Percentiles rank a stretch among this genome's conserved stretches.
Conservation (phyloP, 495 filamentous ascomycete genomes). For the Penicillium bialowiezense region DNA sequence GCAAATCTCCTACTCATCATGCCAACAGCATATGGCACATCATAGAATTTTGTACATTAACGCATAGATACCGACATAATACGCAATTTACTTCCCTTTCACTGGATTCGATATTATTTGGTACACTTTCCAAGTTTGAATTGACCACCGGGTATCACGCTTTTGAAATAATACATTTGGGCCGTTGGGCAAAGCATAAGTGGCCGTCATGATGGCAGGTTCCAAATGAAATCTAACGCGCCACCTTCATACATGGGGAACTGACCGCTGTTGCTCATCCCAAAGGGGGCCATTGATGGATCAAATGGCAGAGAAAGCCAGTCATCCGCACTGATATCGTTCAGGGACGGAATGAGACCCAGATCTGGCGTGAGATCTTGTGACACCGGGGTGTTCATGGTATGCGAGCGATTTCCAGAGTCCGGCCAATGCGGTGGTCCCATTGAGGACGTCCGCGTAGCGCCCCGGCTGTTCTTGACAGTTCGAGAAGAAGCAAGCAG, state of each 20-base stretch:
- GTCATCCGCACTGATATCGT: conserved; percentile 44
- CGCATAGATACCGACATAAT: background rate
- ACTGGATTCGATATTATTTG: background rate
- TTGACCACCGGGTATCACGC: background rate
- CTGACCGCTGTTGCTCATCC: conserved; percentile 39
- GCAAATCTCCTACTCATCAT: conserved; percentile 21
- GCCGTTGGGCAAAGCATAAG: background rate
- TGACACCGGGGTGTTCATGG: conserved; percentile 20
- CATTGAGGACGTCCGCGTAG: conserved; percentile 29
- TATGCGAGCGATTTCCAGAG: conserved; percentile 17
- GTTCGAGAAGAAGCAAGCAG: conserved; percentile 37
- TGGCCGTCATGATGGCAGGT: conserved; percentile 36
- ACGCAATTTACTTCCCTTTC: background rate
- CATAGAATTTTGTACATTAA: background rate
- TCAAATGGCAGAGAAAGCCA: conserved; percentile 54
- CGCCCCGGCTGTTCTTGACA: conserved; percentile 22
- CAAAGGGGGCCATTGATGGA: conserved; percentile 54
- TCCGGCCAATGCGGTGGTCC: conserved; percentile 30
- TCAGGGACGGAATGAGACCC: conserved; percentile 33
- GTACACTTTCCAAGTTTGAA: background rate
- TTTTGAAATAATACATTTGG: background rate
- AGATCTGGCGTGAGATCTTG: conserved; percentile 32
- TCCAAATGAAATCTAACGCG: conserved; percentile 51
- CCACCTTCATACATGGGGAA: conserved; percentile 52
- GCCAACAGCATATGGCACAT: conserved; percentile 5